Evolutionary conservation across 2,329 filamentous ascomycete species (phyloP).

Genomic region (Xylariaceae sp.): DNA sequence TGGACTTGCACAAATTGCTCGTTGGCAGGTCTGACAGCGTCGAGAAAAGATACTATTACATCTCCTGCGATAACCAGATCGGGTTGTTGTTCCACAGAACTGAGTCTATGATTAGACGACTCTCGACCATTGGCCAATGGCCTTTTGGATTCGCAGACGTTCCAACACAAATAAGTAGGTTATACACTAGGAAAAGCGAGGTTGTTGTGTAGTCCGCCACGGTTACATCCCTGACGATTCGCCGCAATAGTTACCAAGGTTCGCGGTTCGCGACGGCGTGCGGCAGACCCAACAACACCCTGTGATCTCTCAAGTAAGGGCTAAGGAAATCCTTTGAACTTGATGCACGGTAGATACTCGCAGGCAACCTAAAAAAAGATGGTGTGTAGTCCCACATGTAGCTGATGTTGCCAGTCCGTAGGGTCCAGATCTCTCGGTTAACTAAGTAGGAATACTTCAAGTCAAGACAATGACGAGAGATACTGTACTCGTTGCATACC

Average conservation of each 20-base stretch:
- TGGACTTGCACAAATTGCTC: background rate
- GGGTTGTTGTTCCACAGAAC: no score
- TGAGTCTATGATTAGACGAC: no score
- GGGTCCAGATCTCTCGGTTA: slow-evolving; percentile 30
- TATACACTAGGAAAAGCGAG: no score
- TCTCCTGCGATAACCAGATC: background rate
- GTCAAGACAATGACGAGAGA: background rate
- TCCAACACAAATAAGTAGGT: no score
- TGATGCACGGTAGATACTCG: background rate
- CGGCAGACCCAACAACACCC: slow-evolving; percentile 5
- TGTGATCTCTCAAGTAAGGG: slow-evolving; percentile 1
- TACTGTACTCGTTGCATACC: background rate
- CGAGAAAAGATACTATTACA: background rate
- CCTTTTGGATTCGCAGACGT: no score
- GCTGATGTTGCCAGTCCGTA: slow-evolving; percentile 12
- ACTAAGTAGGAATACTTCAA: slow-evolving; percentile 14
- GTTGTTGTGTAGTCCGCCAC: no score
- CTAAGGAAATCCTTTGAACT: background rate
- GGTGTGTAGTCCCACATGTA: slow-evolving; percentile 27
- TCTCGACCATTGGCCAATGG: background rate
- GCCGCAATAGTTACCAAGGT: slow-evolving; percentile 2
- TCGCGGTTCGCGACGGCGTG: background rate
- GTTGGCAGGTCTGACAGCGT: background rate
- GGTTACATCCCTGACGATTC: no score
- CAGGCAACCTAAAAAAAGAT: slow-evolving; percentile 8